Conservation (phyloP, 2,329 filamentous ascomycete genomes). For the Penicillium sp. region DNA sequence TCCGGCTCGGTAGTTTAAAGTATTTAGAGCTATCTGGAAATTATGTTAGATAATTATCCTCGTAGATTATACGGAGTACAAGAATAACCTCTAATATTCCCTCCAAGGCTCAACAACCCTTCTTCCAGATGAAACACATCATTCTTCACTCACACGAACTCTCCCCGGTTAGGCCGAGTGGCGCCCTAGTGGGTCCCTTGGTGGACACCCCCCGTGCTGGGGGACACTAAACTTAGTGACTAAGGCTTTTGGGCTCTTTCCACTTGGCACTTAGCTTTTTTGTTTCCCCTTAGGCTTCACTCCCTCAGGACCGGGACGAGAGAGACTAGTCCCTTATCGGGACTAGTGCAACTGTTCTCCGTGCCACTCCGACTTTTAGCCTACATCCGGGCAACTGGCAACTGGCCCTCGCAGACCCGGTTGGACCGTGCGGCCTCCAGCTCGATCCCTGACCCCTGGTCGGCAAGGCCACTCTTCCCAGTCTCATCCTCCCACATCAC, state of each 20-base stretch:
- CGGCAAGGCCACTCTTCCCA: not conserved
- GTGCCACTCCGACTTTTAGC: slow-evolving; percentile 34
- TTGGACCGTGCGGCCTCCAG: slow-evolving; percentile 29
- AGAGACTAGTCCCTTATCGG: slow-evolving; percentile 23
- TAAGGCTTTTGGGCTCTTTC: slow-evolving; percentile 16
- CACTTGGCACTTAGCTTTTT: not conserved
- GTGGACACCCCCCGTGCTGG: slow-evolving; percentile 31
- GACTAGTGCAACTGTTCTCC: slow-evolving; percentile 35
- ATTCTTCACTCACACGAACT: slow-evolving; percentile 16
- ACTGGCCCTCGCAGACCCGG: slow-evolving; percentile 6
- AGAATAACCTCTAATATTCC: not conserved
- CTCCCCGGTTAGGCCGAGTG: slow-evolving; percentile 31
- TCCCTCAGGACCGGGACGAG: not conserved
- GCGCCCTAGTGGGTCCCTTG: slow-evolving; percentile 30
- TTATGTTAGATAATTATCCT: not conserved
- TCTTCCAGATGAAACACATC: not conserved
- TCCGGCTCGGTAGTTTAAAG: not conserved
- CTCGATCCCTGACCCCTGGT: slow-evolving; percentile 24
- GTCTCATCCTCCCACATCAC: too few species aligned
- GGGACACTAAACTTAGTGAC: not conserved
- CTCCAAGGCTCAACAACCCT: too few species aligned
- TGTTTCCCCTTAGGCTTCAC: not conserved
- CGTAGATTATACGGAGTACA: not conserved
- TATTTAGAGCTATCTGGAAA: not conserved
- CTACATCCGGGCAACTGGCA: slow-evolving; percentile 21